Evolutionary conservation across 495 filamentous ascomycete genomes (phyloP).

Genomic region (Parmelia sp.): DNA sequence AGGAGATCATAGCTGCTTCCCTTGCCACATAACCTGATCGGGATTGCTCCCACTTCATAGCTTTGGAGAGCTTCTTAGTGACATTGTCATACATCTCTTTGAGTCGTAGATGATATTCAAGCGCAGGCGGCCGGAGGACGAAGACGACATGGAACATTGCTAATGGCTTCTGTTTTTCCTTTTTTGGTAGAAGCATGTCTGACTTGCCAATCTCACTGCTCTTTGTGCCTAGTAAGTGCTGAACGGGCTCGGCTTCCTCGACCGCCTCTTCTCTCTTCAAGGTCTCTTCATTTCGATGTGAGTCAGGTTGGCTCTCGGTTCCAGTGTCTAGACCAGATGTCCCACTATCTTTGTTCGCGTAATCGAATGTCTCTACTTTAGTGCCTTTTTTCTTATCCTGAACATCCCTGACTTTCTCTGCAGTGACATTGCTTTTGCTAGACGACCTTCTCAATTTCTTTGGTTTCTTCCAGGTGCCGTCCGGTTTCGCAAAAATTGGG

Average conservation of each 20-base stretch:
- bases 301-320: constrained; percentile 5
- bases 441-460: constrained; percentile 46
- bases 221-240: constrained; percentile 26
- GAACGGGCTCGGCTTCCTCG: not conserved
- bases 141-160: constrained; percentile 98
- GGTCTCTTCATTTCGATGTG: constrained; percentile 1
- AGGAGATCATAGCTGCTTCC: constrained; percentile 70
- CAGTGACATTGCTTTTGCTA: constrained; percentile 20
- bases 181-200: constrained; percentile 38
- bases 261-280: constrained; percentile 13
- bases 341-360: constrained; percentile 5
- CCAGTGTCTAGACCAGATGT: not conserved
- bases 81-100: constrained; percentile 81
- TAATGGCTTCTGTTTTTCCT: constrained; percentile 55
- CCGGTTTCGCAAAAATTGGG: constrained; percentile 79
- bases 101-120: constrained; percentile 67
- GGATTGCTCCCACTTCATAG: constrained; percentile 84
- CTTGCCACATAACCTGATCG: constrained; percentile 81
- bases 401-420: constrained; percentile 6
- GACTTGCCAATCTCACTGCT: constrained; percentile 36
- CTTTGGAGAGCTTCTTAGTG: constrained; percentile 81
- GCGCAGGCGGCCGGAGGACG: constrained; percentile 69
- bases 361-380: constrained; percentile 11
- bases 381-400: not conserved
- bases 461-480: constrained; percentile 81